Base-by-base conservation (phyloP, 1,139 yeast species). In the Protomyces inundatus region DNA sequence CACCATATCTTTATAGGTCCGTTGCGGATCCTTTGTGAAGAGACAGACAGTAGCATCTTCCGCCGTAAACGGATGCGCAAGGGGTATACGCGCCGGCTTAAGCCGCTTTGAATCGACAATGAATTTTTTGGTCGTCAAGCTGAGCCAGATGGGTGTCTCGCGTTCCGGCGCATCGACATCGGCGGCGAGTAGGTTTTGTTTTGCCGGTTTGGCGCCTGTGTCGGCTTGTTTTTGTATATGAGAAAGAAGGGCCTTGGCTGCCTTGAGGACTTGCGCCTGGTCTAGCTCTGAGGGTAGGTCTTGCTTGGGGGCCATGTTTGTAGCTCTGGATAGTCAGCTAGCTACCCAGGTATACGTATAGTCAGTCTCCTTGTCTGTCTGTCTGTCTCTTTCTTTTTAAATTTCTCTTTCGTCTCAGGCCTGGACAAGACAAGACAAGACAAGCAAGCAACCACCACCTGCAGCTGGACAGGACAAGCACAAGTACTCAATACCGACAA, bases 11-110 rank as follows among this genome's bases (percentile, higher is more conserved):
- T 83, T 86, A 66, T 83, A 82, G 65, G 79, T 74, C 73, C 88
- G 75, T 74, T 83, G 77, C 72, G 83, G 79, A 76, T 90, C 96
- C 72, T 90, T 85, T 48, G 87, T 79, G 67, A 93, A 83, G 69
- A 93, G 76, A 73, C 97, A 88, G 50, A 54, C 59, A 1, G 57
- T 34, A 23, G 56, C 57, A 23, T 36, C 52, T 14, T 9, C 42
- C 10, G 60, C 60, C 6, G 50, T 16, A 35, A 54, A 40, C 12
- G 64, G 46, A 39, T 55, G 64, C 9, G 55, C 54, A 23, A 68
- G 64, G 16, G 70, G 69, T 64, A 91, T 80, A 63, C 83, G 74
- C 72, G 83, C 85, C 54, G 96, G 95, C 76, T 90, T 90, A 72
- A 90, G 82, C 65, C 80, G 80, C 68, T 87, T 85, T 71, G 83